Percentiles rank a stretch among this genome's conserved stretches.
Evolutionary conservation across 1,284 basidiomycete genomes (phyloP).

Genomic region (Apiotrichum laibachii): DNA sequence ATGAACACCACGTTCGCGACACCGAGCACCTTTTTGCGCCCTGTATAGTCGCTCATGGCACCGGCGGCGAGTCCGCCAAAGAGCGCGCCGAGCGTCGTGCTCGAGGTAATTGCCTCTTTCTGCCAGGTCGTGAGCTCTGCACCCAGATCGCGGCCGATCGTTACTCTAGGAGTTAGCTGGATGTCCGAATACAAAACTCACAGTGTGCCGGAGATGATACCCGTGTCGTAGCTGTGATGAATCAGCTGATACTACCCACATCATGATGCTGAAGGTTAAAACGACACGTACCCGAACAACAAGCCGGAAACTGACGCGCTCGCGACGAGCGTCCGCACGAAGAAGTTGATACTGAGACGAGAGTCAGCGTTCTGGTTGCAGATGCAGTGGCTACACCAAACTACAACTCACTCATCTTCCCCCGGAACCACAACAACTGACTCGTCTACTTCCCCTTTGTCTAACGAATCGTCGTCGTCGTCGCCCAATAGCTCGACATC

Average conservation of each 20-base stretch:
- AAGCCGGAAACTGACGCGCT: constrained; percentile 63
- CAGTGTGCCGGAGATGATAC: constrained; percentile 63
- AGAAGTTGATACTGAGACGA: constrained; percentile 32
- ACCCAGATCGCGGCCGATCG: constrained; percentile 67
- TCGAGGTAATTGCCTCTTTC: constrained; percentile 76
- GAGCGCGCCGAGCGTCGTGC: constrained; percentile 75
- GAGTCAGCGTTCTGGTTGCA: neutral
- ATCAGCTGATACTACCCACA: constrained; percentile 30
- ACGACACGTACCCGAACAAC: constrained; percentile 60
- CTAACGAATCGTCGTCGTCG: neutral
- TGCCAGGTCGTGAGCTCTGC: constrained; percentile 61
- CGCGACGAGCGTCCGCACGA: constrained; percentile 37
- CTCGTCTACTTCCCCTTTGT: constrained; percentile 25
- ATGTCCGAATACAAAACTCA: constrained; percentile 37
- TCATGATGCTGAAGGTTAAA: neutral
- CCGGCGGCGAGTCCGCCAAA: constrained; percentile 70
- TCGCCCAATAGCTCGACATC: too few species aligned
- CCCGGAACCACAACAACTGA: constrained; percentile 28
- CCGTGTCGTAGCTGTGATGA: constrained; percentile 66
- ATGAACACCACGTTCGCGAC: constrained; percentile 74
- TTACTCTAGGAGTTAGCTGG: constrained; percentile 51
- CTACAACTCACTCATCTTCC: constrained; percentile 25
- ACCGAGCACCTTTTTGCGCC: constrained; percentile 64
- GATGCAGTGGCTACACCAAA: neutral
- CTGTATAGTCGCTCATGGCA: constrained; percentile 68